A percentile compares a stretch with the other conserved stretches of the same genome.
Conservation (phyloP, 768 basidiomycete genomes). For the Lentinula raphanica region DNA sequence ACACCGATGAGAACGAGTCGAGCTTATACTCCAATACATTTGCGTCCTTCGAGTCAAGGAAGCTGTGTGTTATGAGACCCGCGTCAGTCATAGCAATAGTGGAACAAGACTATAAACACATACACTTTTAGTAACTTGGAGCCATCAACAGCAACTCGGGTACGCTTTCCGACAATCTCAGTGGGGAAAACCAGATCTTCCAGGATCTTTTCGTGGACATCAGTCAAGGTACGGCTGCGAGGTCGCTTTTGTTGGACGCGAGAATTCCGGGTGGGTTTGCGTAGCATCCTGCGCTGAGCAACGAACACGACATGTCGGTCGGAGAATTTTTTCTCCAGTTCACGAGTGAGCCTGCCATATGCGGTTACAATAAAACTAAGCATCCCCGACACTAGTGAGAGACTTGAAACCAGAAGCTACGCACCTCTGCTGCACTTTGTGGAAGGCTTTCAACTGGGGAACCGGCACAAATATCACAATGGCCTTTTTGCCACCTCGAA, state of each 20-base stretch:
- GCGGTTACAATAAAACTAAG: slow-evolving; percentile 3
- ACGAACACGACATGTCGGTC: slow-evolving; percentile 99
- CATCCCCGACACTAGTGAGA: background rate
- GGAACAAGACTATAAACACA: slow-evolving; percentile 30
- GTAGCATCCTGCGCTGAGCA: slow-evolving; percentile 96
- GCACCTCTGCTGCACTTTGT: slow-evolving; percentile 94
- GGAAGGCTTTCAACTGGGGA: slow-evolving; percentile 97
- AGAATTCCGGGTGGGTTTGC: slow-evolving; percentile 92
- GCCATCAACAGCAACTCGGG: slow-evolving; percentile 88
- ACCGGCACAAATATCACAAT: slow-evolving; percentile 98
- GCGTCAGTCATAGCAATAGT: slow-evolving; percentile 6
- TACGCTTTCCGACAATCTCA: slow-evolving; percentile 98
- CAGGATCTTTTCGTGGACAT: slow-evolving; percentile 96
- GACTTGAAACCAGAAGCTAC: slow-evolving; percentile 15
- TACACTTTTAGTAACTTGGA: slow-evolving; percentile 97
- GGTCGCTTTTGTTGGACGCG: slow-evolving; percentile 95
- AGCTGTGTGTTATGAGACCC: slow-evolving; percentile 42
- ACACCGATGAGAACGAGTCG: slow-evolving; percentile 97
- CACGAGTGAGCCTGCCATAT: slow-evolving; percentile 79
- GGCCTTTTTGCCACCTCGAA: slow-evolving; percentile 98
- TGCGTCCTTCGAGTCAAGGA: slow-evolving; percentile 96
- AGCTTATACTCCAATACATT: slow-evolving; percentile 99
- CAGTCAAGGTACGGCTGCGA: slow-evolving; percentile 92
- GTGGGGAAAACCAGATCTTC: slow-evolving; percentile 99
- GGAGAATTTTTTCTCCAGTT: slow-evolving; percentile 99